Evolutionary conservation across 768 basidiomycete genomes (phyloP).

Genomic region (Tricholoma terreum): DNA sequence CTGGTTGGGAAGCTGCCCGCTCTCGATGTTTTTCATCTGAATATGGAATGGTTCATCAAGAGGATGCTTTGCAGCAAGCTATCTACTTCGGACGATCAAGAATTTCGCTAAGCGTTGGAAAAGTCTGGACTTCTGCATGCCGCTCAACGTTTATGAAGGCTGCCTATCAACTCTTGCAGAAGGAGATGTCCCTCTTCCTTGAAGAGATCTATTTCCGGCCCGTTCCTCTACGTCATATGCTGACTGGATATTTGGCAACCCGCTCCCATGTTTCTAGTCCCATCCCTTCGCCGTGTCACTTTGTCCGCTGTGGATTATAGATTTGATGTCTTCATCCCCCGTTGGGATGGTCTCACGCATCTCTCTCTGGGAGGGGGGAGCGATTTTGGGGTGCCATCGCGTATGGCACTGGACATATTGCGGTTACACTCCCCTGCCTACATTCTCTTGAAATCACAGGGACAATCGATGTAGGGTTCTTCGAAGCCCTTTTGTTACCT

Average conservation of each 20-base stretch:
- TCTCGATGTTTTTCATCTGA: neutral
- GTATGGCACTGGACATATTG: neutral
- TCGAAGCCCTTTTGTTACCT: neutral
- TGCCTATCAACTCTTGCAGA: neutral
- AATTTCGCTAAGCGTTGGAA: neutral
- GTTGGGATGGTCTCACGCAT: neutral
- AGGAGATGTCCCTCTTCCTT: neutral
- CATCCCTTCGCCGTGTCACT: neutral
- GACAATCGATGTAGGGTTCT: neutral
- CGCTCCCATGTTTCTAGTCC: neutral
- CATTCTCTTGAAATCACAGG: neutral
- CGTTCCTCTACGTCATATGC: neutral
- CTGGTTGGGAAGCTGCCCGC: slow-evolving; percentile 2
- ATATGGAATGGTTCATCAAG: neutral
- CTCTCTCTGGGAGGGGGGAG: neutral
- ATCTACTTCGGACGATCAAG: neutral
- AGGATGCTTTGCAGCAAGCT: neutral
- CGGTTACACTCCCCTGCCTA: neutral
- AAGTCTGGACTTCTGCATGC: neutral
- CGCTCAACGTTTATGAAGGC: neutral
- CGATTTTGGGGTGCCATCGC: neutral
- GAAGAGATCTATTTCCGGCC: neutral
- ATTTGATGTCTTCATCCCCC: neutral
- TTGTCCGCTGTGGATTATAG: neutral
- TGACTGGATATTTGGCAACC: neutral